Evolutionary conservation across 768 basidiomycete genomes (phyloP).

Genomic region (Calocybe indica): DNA sequence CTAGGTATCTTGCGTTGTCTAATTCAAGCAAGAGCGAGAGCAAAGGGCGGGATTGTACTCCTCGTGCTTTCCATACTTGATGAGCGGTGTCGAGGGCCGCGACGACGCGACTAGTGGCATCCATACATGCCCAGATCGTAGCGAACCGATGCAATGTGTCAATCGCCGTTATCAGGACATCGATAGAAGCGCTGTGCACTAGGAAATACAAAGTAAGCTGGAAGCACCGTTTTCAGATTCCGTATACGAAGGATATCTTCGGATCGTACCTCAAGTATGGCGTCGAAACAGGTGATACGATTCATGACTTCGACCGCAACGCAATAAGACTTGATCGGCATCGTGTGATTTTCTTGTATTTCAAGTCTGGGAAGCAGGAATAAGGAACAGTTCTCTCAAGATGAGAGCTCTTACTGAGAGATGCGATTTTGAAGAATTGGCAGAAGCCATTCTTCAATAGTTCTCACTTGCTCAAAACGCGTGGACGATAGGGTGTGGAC

Average conservation of each 20-base stretch:
- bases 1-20: conserved; percentile 55
- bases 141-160: conserved; percentile 67
- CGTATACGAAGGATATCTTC: background rate
- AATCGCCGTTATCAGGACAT: conserved; percentile 56
- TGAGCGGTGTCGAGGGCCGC: conserved; percentile 57
- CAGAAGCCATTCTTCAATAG: conserved; percentile 68
- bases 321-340: conserved; percentile 50
- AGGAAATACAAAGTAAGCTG: conserved; percentile 53
- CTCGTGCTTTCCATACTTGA: conserved; percentile 56
- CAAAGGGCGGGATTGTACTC: conserved; percentile 59
- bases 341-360: too few relatives aligned
- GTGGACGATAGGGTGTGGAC: background rate
- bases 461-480: conserved; percentile 60
- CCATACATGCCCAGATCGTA: conserved; percentile 76
- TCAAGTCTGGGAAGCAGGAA: too few relatives aligned
- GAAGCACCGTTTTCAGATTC: conserved; percentile 4
- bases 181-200: conserved; percentile 42
- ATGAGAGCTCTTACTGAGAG: conserved; percentile 30
- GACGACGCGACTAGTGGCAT: conserved; percentile 49
- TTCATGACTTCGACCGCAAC: conserved; percentile 56
- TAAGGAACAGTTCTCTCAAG: too few relatives aligned
- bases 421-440: conserved; percentile 57
- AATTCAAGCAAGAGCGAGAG: conserved; percentile 60
- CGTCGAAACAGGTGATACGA: conserved; percentile 56
- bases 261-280: conserved; percentile 58